Evolutionary conservation across 31 red algal genomes (phyloP), one percentile per base, ranked within the genome.

Genomic region (Endocladia muricata): DNA sequence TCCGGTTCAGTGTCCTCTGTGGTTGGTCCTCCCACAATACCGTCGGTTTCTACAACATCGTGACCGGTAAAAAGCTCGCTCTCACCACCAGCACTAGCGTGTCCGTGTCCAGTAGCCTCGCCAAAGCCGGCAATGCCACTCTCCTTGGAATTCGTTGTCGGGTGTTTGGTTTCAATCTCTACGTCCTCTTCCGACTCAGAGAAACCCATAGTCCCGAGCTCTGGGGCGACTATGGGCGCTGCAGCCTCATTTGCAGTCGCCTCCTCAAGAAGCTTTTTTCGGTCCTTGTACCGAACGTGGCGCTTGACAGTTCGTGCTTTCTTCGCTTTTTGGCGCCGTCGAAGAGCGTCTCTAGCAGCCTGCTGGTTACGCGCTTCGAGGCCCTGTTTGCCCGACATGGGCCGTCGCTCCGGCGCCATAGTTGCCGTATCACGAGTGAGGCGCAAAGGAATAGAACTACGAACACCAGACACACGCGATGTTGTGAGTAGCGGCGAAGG

Each of bases 281-380:
- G 73, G 42, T 80, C 64, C 52, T 89, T 89, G 75, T 89, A 81
- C 1, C 52, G 58, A 32, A 81, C 85, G 31, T 89, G 85, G 36
- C 68, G 47, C 52, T 75, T 80, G 47, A 81, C 77, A 23, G 65
- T 78, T 1, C 55, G 43, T 5, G 84, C 73, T 37, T 78, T 72
- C 55, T 88, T 88, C 41, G 54, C 65, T 64, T 88, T 88, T 61
- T 88, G 84, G 1, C 84, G 73, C 17, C 74, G 22, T 65, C 84
- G 73, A 66, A 88, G 42, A 3, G 84, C 84, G 56, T 88, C 84
- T 3, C 55, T 54, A 8, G 73, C 74, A 2, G 84, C 73, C 54
- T 88, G 84, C 29, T 60, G 55, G 23, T 59, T 67, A 35, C 84
- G 73, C 26, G 66, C 84, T 36, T 49, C 35, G 47, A 60, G 23